Evolutionary conservation across 352 stramenopile genomes (phyloP), one percentile per base, ranked within the genome.

Genomic region (Phytophthora sansomeana): DNA sequence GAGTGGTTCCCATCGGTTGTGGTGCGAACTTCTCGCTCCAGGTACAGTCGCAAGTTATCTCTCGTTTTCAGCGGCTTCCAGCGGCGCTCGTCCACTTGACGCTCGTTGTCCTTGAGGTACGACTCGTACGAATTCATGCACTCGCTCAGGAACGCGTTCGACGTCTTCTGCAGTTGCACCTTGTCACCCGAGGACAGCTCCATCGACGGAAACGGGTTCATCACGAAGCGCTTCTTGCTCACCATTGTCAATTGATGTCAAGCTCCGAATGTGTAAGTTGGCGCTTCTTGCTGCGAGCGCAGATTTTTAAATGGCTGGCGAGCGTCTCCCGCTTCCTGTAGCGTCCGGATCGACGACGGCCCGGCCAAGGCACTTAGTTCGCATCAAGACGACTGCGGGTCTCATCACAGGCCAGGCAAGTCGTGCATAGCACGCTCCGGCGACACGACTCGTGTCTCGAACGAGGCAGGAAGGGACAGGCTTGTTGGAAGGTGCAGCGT

Each of bases 41-140:
- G 52, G 44, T 67, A 78, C 41, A 78, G 42, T 16, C 38, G 66
- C 29, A 81, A 43, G 30, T 69, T 71, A 6, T 78, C 74, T 17
- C 49, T 69, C 16, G 69, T 63, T 53, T 75, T 77, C 16, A 83
- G 32, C 38, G 72, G 72, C 42, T 84, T 83, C 80, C 80, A 89
- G 19, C 70, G 70, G 9, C 47, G 47, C 19, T 78, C 47, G 36
- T 85, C 74, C 28, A 89, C 55, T 14, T 75, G 19, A 16, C 57
- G 54, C 0, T 61, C 33, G 17, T 60, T 50, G 38, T 59, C 51
- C 11, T 73, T 77, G 13, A 77, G 49, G 43, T 66, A 65, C 16
- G 43, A 41, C 24, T 77, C 67, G 43, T 77, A 80, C 26, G 47
- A 57, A 1, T 69, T 41, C 39, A 77, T n/a, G 9, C 44, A 75